Evolutionary conservation across 768 basidiomycete species (phyloP).

Genomic region (Mycena filopes): DNA sequence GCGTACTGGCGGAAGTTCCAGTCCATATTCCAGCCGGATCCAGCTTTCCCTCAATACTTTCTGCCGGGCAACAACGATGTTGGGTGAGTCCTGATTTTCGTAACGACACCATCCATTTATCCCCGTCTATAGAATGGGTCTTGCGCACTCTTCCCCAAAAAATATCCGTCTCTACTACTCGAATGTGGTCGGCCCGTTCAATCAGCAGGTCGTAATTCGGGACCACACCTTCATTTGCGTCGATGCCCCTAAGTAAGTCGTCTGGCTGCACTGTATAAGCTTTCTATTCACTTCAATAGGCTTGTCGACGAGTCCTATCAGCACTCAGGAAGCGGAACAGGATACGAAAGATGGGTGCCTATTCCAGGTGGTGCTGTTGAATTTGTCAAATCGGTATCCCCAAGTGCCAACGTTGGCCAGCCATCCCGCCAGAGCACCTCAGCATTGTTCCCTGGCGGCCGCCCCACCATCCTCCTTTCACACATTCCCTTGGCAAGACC

Average conservation of each 20-base stretch:
- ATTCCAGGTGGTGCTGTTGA: conserved; percentile 65
- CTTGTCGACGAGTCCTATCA: no score
- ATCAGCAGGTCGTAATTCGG: conserved; percentile 66
- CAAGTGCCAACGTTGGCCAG: conserved; percentile 41
- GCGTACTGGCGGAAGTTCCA: conserved; percentile 67
- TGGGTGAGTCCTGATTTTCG: no score
- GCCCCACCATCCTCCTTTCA: conserved; percentile 80
- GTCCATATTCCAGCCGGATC: conserved; percentile 18
- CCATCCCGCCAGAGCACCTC: no score
- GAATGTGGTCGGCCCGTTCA: conserved; percentile 74
- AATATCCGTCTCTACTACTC: conserved; percentile 67
- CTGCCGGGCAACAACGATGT: no score
- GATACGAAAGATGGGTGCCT: conserved; percentile 67
- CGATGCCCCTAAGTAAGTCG: no score
- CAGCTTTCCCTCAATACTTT: no score
- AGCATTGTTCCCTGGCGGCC: conserved; percentile 36
- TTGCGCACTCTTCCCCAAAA: conserved; percentile 59
- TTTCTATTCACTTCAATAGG: no score
- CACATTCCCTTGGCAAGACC: conserved; percentile 89
- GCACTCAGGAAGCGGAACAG: no score
- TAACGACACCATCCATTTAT: no score
- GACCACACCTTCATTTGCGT: no score
- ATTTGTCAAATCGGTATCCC: conserved; percentile 60
- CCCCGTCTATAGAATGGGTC: no score
- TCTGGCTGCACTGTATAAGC: no score